Conservation (phyloP, 768 basidiomycete genomes). For the Termitomyces sp. region DNA sequence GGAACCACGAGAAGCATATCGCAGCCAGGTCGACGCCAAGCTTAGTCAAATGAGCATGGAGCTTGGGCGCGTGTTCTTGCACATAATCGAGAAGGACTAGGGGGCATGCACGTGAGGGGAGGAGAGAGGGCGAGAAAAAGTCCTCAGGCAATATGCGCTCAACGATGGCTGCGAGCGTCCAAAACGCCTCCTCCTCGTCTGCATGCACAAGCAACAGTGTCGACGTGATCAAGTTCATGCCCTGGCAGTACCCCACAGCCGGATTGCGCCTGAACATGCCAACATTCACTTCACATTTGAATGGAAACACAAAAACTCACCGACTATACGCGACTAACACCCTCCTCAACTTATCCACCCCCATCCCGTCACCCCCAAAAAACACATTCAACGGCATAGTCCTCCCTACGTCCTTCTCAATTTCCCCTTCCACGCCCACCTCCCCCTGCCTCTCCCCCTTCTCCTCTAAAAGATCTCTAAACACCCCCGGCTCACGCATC, state of each 20-base stretch:
- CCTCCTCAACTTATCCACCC: constrained; percentile 86
- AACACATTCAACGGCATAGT: constrained; percentile 95
- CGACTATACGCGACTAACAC: constrained; percentile 91
- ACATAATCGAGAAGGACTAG: constrained; percentile 88
- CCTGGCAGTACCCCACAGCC: constrained; percentile 90
- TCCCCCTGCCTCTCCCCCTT: constrained; percentile 29
- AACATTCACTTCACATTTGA: too few species aligned
- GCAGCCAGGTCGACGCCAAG: constrained; percentile 90
- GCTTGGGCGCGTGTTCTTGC: constrained; percentile 67
- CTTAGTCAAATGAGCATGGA: constrained; percentile 70
- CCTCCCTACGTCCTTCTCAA: constrained; percentile 93
- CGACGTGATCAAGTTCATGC: constrained; percentile 94
- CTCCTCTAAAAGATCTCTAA: constrained; percentile 74
- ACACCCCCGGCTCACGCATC: constrained; percentile 87
- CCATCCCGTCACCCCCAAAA: constrained; percentile 95
- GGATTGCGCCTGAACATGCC: constrained; percentile 73
- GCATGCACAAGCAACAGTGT: constrained; percentile 90
- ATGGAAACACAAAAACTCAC: too few species aligned
- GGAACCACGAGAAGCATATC: constrained; percentile 98
- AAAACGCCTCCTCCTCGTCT: constrained; percentile 96
- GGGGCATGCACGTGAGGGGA: constrained; percentile 93
- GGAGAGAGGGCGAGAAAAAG: constrained; percentile 89
- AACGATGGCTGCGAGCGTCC: constrained; percentile 87
- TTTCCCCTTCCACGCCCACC: constrained; percentile 64
- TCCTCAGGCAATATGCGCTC: constrained; percentile 87